Conservation (phyloP, 495 filamentous ascomycete genomes). For the Penicillium desertorum region DNA sequence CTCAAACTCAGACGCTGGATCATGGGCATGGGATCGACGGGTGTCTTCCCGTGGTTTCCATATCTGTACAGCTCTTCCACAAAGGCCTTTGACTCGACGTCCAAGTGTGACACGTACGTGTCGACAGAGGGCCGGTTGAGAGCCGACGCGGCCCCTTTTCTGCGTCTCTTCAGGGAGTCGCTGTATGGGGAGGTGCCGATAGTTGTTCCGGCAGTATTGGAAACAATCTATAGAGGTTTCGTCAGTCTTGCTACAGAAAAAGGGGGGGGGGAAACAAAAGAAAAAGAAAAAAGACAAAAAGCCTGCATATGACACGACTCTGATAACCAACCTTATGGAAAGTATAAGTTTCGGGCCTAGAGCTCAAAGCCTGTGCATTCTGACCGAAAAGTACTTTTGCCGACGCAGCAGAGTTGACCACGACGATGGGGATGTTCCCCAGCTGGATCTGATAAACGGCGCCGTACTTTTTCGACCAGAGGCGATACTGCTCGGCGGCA, state of each 20-base stretch:
- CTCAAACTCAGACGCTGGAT: constrained; percentile 59
- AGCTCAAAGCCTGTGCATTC: constrained; percentile 59
- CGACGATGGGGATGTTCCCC: constrained; percentile 59
- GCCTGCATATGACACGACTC: neutral
- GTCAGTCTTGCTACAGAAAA: too few relatives aligned
- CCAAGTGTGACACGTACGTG: constrained; percentile 59
- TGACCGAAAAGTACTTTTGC: constrained; percentile 59
- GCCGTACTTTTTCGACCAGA: constrained; percentile 58
- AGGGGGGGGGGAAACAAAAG: too few relatives aligned
- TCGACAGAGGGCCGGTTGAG: constrained; percentile 61
- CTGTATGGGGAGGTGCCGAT: constrained; percentile 65
- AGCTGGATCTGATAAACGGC: constrained; percentile 64
- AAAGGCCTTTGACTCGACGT: constrained; percentile 59
- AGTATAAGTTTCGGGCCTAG: constrained; percentile 61
- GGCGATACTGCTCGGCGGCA: constrained; percentile 59
- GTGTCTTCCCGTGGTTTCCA: constrained; percentile 50
- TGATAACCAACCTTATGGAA: constrained; percentile 56
- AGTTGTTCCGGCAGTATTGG: constrained; percentile 62
- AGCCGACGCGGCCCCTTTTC: constrained; percentile 63
- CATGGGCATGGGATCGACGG: constrained; percentile 61
- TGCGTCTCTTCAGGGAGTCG: constrained; percentile 60
- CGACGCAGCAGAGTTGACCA: constrained; percentile 58
- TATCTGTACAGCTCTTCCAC: constrained; percentile 57
- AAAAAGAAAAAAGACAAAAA: too few relatives aligned
- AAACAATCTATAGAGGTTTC: constrained; percentile 44